Evolutionary conservation across 2,329 filamentous ascomycete species (phyloP), one percentile per base, ranked within the genome.

Genomic region (Chaetothyriales sp.): DNA sequence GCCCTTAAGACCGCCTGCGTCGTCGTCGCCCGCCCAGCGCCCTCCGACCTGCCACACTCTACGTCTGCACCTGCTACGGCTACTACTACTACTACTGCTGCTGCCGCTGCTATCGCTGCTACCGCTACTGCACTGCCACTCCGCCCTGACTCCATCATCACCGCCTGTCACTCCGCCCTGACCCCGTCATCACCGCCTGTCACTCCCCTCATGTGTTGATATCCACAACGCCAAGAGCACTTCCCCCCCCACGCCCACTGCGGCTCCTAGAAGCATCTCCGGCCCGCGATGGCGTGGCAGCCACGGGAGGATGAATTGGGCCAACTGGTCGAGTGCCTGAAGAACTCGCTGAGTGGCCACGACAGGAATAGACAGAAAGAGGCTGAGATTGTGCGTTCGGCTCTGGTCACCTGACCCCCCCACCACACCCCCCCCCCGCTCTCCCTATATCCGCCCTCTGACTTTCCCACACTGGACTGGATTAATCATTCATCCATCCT

Each of bases 321-420:
- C 76, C 89, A 95, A 77, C 81, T 98, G 60, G 85, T 88, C 61
- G 80, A 83, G 65, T 95, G 83, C 70, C 80, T 98, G 65, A 87
- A 83, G 72, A 89, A 97, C 73, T 95, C 92, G 45, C 76, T 97
- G 63, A 94, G 87, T 67, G 85, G 84, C 61, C 83, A 86, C 66
- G 80, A 95, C 70, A 82, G 82, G 66, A 75, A 70, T 62, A 82
- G 83, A 50, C 89, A 92, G 69, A 94, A 90, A 71, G 85, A 94
- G 69, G 90, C 92, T 52, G 90, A 95, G 72, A 71, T 80, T 68
- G 89, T 95, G 67, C 74, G 85, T 75, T 50, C 57, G 56, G 44
- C 19, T 44, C 10, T 4, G 9, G 44, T 10, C 5, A 46, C 48
- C 46, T 40, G 20, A 19, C 18, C 2, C 43, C 20, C 18, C 43